Percentiles rank a stretch among this genome's conserved stretches.
Conservation (phyloP, 2,329 filamentous ascomycete genomes). For the Ascosphaera apis region DNA sequence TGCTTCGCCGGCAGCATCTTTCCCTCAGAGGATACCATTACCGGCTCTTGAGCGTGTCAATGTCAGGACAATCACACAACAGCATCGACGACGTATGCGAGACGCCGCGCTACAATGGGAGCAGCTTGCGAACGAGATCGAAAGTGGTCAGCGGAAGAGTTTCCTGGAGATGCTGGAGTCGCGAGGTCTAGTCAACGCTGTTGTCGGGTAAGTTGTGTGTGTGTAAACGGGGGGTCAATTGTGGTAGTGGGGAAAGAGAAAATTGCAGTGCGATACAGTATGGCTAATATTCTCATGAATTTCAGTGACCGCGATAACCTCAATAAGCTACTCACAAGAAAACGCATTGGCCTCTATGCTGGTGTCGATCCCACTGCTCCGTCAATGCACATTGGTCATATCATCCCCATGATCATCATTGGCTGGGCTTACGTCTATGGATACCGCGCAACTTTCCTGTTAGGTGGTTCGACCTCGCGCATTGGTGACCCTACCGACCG, state of each 20-base stretch:
- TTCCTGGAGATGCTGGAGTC: slow-evolving; percentile 23
- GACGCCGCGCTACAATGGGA: slow-evolving; percentile 20
- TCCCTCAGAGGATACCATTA: background rate
- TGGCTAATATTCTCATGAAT: slow-evolving; percentile 4
- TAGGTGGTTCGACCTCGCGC: slow-evolving; percentile 23
- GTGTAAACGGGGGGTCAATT: no score
- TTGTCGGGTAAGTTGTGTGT: slow-evolving; percentile 21
- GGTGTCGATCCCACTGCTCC: slow-evolving; percentile 27
- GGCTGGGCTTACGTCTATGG: slow-evolving; percentile 27
- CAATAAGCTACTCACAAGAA: slow-evolving; percentile 21
- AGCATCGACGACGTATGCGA: slow-evolving; percentile 14
- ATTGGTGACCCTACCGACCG: slow-evolving; percentile 26
- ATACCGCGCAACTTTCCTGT: slow-evolving; percentile 20
- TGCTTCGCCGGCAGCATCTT: background rate
- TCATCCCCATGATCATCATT: slow-evolving; percentile 27
- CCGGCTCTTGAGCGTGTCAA: background rate
- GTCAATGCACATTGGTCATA: slow-evolving; percentile 27
- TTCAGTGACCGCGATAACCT: slow-evolving; percentile 20
- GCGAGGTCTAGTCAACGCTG: slow-evolving; percentile 22
- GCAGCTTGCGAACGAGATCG: slow-evolving; percentile 19
- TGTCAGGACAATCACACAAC: slow-evolving; percentile 16
- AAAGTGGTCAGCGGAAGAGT: slow-evolving; percentile 19
- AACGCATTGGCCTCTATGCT: slow-evolving; percentile 23
- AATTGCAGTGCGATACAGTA: background rate
- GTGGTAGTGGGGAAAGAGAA: no score